Evolutionary conservation across 495 filamentous ascomycete species (phyloP), one percentile per base, ranked within the genome.

Genomic region (Podospora anserina): DNA sequence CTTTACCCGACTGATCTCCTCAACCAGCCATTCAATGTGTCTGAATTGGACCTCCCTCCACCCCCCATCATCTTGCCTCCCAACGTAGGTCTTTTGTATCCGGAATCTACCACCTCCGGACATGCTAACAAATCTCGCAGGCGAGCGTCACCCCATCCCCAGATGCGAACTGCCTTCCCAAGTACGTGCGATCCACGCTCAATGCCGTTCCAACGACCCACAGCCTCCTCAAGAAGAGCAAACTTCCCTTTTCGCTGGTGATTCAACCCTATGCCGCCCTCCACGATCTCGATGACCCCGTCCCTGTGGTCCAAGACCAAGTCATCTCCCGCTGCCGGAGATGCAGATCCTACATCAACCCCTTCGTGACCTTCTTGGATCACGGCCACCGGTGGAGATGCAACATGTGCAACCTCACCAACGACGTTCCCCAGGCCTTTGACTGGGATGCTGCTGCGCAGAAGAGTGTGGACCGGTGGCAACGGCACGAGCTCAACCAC

Each of bases 381-480:
- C 92, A 98, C 78, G 94, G 94, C 20, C 95, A 99, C 82, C 87
- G 95, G 75, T 98, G 95, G 95, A 89, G 94, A 66, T 99, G 95
- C 81, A 99, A 99, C 80, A 98, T 99, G 94, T 99, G 95, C 76
- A 97, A 97, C 78, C 83, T 99, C 66, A 97, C 94, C 65, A 99
- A 98, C 76, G 95, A 99, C 74, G 96, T 99, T 18, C 95, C 95
- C 9, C 96, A 98, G 80, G 94, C 93, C 5, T 99, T 98, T 70
- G 95, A 99, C 78, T 99, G 95, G 95, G 96, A 99, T 80, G 88
- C 91, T 53, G 88, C 92, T 16, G 81, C 91, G 62, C 94, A 97
- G 78, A 93, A 94, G 84, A 89, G 88, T 28, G 87, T 95, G 26
- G 96, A 99, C 77, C 82, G 95, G 72, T 93, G 95, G 87, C 87